A percentile compares a stretch with the other conserved stretches of the same genome.
phyloP scores from a whole-genome alignment of 352 stramenopile species.

The Globisporangium nodosum region DNA sequence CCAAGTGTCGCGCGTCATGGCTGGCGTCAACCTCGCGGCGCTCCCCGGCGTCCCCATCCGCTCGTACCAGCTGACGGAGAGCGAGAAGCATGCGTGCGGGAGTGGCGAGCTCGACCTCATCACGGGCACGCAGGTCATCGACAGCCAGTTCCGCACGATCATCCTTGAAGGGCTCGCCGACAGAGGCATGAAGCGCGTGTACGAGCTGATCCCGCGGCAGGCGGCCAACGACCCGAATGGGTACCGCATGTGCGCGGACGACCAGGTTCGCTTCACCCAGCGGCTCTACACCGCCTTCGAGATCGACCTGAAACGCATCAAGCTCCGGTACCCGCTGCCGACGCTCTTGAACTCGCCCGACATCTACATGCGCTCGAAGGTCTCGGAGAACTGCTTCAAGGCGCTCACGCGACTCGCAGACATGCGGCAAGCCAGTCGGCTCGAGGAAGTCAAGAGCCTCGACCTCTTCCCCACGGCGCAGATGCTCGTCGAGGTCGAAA shows the following conservation, averaged over 20 bases:
- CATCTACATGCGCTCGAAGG: slow-evolving; percentile 89
- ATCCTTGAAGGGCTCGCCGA: slow-evolving; percentile 79
- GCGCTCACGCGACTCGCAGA: slow-evolving; percentile 66
- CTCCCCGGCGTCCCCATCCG: slow-evolving; percentile 54
- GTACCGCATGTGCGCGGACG: slow-evolving; percentile 71
- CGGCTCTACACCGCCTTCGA: slow-evolving; percentile 86
- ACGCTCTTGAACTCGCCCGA: slow-evolving; percentile 65
- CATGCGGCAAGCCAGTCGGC: slow-evolving; percentile 43
- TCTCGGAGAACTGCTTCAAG: slow-evolving; percentile 74
- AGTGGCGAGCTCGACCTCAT: slow-evolving; percentile 72
- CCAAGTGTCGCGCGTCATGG: slow-evolving; percentile 49
- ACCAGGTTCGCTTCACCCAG: slow-evolving; percentile 60
- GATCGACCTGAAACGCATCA: slow-evolving; percentile 88
- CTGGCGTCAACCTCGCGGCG: slow-evolving; percentile 49
- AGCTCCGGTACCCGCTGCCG: slow-evolving; percentile 76
- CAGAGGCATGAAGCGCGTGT: slow-evolving; percentile 41
- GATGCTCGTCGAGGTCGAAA: slow-evolving; percentile 86
- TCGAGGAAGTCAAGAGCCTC: slow-evolving; percentile 53
- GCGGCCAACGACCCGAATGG: slow-evolving; percentile 24
- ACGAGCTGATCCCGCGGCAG: slow-evolving; percentile 32
- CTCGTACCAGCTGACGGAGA: slow-evolving; percentile 71
- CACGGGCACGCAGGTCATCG: slow-evolving; percentile 84
- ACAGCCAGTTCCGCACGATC: slow-evolving; percentile 81
- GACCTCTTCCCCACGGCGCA: slow-evolving; percentile 69
- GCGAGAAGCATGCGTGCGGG: slow-evolving; percentile 47